These are phyloP conservation scores for Chenopodium berlandieri DNA, from an alignment of 148 eudicot species.

Conservation along the genomic window DNA sequence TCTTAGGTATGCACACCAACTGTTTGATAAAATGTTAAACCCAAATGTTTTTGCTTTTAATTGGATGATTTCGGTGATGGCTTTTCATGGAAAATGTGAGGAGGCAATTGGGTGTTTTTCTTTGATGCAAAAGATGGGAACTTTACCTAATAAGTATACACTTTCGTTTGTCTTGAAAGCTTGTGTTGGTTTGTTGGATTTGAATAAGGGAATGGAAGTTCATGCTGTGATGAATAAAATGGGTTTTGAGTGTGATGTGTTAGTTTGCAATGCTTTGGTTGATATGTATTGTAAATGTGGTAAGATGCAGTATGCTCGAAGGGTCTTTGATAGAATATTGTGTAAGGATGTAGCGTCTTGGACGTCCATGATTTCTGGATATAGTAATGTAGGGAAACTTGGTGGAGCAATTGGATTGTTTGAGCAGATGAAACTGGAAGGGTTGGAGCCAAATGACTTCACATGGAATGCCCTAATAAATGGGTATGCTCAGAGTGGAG, in stretches of 20 bases:
- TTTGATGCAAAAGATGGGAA: slow-evolving; percentile 34
- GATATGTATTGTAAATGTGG: slow-evolving; percentile 67
- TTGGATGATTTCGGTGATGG: slow-evolving; percentile 68
- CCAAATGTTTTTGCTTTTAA: slow-evolving; percentile 62
- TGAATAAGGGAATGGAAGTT: slow-evolving; percentile 50
- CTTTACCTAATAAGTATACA: slow-evolving; percentile 45
- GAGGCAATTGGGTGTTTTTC: slow-evolving; percentile 53
- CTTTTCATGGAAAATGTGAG: slow-evolving; percentile 41
- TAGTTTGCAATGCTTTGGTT: slow-evolving; percentile 59
- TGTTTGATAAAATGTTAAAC: slow-evolving; percentile 43
- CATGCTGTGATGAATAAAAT: slow-evolving; percentile 42
- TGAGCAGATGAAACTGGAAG: slow-evolving; percentile 49
- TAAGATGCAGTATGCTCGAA: slow-evolving; percentile 35
- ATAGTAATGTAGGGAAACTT: slow-evolving; percentile 41
- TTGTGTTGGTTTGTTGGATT: slow-evolving; percentile 64
- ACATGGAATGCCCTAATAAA: slow-evolving; percentile 59
- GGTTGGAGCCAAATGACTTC: slow-evolving; percentile 60
- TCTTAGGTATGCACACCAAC: slow-evolving; percentile 38
- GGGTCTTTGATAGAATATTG: slow-evolving; percentile 51
- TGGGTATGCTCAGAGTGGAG: slow-evolving; percentile 57
- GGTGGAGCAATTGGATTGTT: slow-evolving; percentile 43
- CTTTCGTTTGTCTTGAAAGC: slow-evolving; percentile 53
- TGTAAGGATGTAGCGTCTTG: slow-evolving; percentile 59
- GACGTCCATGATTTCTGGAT: slow-evolving; percentile 65
- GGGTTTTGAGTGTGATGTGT: slow-evolving; percentile 46